phyloP scores from a whole-genome alignment of 768 basidiomycete genomes.

The Phylloporus sp. region DNA sequence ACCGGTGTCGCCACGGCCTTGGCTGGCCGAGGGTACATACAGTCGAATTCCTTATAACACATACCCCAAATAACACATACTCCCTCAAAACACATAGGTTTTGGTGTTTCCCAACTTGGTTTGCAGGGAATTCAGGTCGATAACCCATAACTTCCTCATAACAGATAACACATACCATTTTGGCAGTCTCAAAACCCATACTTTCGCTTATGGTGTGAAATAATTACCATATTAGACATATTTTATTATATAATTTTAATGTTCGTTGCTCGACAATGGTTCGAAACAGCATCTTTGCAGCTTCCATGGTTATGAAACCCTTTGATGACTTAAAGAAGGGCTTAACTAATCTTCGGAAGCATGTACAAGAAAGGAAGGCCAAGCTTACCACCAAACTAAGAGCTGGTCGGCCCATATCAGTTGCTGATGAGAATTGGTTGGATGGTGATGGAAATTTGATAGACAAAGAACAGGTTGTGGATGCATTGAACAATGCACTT shows the following conservation, averaged over 20 bases:
- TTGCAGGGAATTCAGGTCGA: not conserved
- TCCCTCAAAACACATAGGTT: not conserved
- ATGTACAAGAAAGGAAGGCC: conserved; percentile 6
- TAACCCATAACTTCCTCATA: not conserved
- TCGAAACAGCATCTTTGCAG: not conserved
- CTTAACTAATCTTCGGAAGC: conserved; percentile 5
- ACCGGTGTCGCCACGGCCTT: no score
- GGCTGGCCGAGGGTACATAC: no score
- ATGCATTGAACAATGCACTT: not conserved
- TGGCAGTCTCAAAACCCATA: conserved; percentile 8
- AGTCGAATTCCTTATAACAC: no score
- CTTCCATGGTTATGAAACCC: conserved; percentile 6
- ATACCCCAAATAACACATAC: no score
- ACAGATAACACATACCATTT: conserved; percentile 8
- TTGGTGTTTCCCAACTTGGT: conserved; percentile 1
- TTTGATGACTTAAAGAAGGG: no score
- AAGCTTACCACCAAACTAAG: conserved; percentile 4
- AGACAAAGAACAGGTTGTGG: not conserved
- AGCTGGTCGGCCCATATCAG: conserved; percentile 8
- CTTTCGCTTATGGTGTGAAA: not conserved
- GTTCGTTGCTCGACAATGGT: not conserved
- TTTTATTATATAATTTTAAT: conserved; percentile 2
- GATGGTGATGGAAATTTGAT: conserved; percentile 1
- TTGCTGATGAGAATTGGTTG: conserved; percentile 20
- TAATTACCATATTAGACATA: not conserved